phyloP scores from a whole-genome alignment of 176 grass and related monocot genomes.

The Carex littledalei region DNA sequence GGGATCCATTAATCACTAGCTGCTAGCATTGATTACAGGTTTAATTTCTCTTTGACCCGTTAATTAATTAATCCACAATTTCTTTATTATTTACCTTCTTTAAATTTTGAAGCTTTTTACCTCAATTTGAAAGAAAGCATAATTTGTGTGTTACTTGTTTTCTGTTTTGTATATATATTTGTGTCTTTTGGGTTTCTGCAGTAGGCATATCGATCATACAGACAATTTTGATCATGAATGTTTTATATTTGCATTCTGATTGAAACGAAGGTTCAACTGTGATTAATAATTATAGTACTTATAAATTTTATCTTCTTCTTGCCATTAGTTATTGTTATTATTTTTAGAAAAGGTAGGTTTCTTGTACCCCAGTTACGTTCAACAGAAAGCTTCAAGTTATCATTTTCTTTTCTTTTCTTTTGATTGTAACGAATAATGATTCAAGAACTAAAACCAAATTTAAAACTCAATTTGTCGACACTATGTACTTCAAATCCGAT shows the following conservation, averaged over 20 bases:
- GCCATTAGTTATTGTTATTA: too few species aligned
- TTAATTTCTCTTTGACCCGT: background rate
- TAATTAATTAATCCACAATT: background rate
- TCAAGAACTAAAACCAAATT: too few species aligned
- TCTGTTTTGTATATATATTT: background rate
- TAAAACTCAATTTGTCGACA: too few species aligned
- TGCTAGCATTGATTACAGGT: background rate
- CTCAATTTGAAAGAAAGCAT: background rate
- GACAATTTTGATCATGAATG: background rate
- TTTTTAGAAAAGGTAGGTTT: too few species aligned
- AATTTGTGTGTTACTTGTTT: background rate
- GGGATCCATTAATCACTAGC: background rate
- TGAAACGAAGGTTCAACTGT: too few species aligned
- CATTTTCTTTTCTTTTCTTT: background rate
- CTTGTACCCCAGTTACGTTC: too few species aligned
- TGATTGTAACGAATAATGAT: too few species aligned
- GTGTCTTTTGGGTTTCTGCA: background rate
- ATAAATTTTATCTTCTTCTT: too few species aligned
- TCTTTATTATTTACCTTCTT: background rate
- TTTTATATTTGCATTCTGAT: too few species aligned
- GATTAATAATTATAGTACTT: too few species aligned
- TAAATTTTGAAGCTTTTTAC: background rate
- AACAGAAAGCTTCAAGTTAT: too few species aligned
- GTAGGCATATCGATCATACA: background rate
- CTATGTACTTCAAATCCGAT: too few species aligned